A percentile compares a stretch with the other conserved stretches of the same genome.
Evolutionary conservation across 1,139 yeast genomes (phyloP).

Genomic region (Blastobotrys serpentis): DNA sequence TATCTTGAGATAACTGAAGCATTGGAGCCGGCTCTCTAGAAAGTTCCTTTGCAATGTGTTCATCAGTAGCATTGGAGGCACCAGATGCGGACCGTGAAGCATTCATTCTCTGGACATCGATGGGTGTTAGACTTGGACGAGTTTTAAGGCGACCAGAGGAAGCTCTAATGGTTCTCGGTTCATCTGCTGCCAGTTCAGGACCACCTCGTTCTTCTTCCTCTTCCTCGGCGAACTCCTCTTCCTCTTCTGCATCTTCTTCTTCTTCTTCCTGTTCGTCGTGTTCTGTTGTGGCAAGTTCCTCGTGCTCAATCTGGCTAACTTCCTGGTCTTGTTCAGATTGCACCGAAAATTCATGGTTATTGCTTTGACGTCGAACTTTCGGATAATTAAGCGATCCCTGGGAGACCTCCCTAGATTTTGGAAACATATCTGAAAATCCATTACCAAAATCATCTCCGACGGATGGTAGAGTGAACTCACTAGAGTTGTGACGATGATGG

Average conservation of each 20-base stretch:
- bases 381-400: constrained; percentile 20
- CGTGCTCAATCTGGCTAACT: no score
- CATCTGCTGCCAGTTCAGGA: constrained; percentile 20
- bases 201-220: constrained; percentile 21
- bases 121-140: constrained; percentile 37
- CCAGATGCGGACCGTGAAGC: constrained; percentile 19
- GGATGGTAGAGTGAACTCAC: constrained; percentile 11
- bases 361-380: not conserved
- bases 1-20: constrained; percentile 33
- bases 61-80: constrained; percentile 10
- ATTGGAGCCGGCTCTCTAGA: constrained; percentile 25
- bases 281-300: no score
- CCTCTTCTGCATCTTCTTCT: constrained; percentile 17
- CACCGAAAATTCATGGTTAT: not conserved
- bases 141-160: constrained; percentile 34
- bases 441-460: constrained; percentile 24
- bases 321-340: no score
- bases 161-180: constrained; percentile 26
- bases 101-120: constrained; percentile 29
- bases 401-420: constrained; percentile 24
- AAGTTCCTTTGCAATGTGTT: constrained; percentile 24
- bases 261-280: constrained; percentile 16
- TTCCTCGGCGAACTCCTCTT: constrained; percentile 16
- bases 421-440: constrained; percentile 25
- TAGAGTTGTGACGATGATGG: constrained; percentile 1